A percentile compares a stretch with the other conserved stretches of the same genome.
phyloP scores from a whole-genome alignment of 2,329 filamentous ascomycete species.

The Diatrype stigma region DNA sequence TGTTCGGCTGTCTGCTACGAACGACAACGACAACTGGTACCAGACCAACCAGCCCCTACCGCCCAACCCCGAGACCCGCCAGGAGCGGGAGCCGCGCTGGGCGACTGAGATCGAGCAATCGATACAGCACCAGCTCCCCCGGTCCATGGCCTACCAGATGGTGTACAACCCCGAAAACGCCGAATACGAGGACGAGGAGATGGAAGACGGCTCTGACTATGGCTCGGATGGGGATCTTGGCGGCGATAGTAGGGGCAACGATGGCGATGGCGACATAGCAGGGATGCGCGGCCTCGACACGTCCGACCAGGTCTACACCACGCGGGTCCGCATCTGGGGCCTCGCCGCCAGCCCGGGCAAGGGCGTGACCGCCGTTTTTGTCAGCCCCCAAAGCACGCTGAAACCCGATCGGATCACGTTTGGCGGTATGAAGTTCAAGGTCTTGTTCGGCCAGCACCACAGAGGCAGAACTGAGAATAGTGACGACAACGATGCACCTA shows the following conservation, averaged over 20 bases:
- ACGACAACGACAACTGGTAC: conserved; percentile 48
- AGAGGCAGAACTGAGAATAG: not conserved
- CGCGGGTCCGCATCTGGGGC: conserved; percentile 51
- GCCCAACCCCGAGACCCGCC: conserved; percentile 7
- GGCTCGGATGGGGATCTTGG: conserved; percentile 19
- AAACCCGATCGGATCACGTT: conserved; percentile 40
- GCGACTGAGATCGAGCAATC: conserved; percentile 41
- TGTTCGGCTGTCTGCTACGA: conserved; percentile 48
- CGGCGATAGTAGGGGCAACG: conserved; percentile 22
- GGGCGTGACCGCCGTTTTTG: conserved; percentile 47
- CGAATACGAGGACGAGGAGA: conserved; percentile 14
- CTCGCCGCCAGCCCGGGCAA: conserved; percentile 48
- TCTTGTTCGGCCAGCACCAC: conserved; percentile 31
- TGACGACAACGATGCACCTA: conserved; percentile 1
- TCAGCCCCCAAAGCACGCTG: conserved; percentile 44
- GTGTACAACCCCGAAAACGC: conserved; percentile 28
- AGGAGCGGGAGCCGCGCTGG: conserved; percentile 37
- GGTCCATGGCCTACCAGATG: conserved; percentile 37
- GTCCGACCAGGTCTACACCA: conserved; percentile 41
- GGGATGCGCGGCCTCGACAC: conserved; percentile 25
- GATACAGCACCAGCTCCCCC: conserved; percentile 39
- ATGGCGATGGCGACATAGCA: conserved; percentile 11
- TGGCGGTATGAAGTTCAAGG: conserved; percentile 31
- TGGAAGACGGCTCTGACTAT: conserved; percentile 14
- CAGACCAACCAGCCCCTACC: conserved; percentile 42